Conservation (phyloP, 345 rosid species). For the Heritiera fomes region DNA sequence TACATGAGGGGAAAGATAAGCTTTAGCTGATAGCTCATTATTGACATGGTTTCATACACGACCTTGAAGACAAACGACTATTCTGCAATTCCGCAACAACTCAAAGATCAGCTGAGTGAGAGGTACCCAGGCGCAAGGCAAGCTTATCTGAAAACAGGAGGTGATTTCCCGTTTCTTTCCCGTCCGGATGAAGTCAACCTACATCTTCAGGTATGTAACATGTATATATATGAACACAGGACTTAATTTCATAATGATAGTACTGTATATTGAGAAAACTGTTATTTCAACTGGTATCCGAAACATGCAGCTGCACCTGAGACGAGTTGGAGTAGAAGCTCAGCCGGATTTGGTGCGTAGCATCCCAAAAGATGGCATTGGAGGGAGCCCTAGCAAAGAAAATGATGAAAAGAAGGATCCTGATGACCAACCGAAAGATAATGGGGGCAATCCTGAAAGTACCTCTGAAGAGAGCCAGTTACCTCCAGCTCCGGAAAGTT, state of each 20-base stretch:
- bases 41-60: conserved; percentile 27
- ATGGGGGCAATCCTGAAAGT: conserved; percentile 38
- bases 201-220: conserved; percentile 77
- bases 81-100: conserved; percentile 83
- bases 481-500: conserved; percentile 52
- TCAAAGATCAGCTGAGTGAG: conserved; percentile 85
- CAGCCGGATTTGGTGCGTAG: conserved; percentile 68
- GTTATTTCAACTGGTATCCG: conserved; percentile 13
- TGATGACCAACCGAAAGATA: conserved; percentile 42
- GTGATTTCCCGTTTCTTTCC: conserved; percentile 95
- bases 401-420: conserved; percentile 45
- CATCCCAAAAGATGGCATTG: conserved; percentile 52
- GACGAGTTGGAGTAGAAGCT: conserved; percentile 90
- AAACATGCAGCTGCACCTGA: conserved; percentile 70
- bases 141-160: conserved; percentile 85
- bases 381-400: conserved; percentile 55
- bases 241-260: not conserved
- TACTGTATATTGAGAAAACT: not conserved
- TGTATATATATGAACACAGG: not conserved
- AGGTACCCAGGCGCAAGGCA: conserved; percentile 92
- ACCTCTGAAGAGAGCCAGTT: conserved; percentile 44
- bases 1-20: conserved; percentile 14
- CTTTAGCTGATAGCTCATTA: conserved; percentile 22
- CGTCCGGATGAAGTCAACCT: conserved; percentile 96
- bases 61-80: conserved; percentile 81